Evolutionary conservation across 805 yeast species (phyloP), one percentile per base, ranked within the genome.

Genomic region (Barnettozyma californica): DNA sequence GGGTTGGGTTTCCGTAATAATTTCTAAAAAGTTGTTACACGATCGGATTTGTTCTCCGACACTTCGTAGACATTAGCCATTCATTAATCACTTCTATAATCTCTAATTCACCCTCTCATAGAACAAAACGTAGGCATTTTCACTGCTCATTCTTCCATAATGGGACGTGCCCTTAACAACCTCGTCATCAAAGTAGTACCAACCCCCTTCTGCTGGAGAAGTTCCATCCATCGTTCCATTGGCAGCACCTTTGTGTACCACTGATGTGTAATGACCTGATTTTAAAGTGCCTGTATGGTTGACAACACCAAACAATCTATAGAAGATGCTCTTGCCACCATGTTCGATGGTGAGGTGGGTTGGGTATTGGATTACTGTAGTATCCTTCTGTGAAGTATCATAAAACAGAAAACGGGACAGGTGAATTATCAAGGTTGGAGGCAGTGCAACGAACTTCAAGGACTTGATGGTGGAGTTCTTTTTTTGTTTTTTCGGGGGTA

Each of bases 171-270:
- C 72, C 58, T 74, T 70, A 36, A 76, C 77, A 39, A 67, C 69
- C 44, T 85, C 92, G 64, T 86, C 95, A 61, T 86, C 92, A 63
- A 86, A 86, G 52, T 76, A 76, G 53, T 83, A 81, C 94, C 94
- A 86, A 55, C 70, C 69, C 31, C 81, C 81, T 7, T 60, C 48
- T 1, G 55, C 48, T 39, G 69, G 49, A 42, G 62, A 65, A 49
- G 33, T 13, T 29, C 73, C 71, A 7, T 66, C 64, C 41, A 69
- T 62, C 38, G 62, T 65, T 51, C 67, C 82, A 56, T 81, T 77
- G 18, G 14, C n/a, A 2, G 45, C 36, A 16, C 40, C 45, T 16
- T 47, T 47, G 36, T 47, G 41, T 3, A 83, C 81, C 41, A 83
- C 65, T 0, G 89, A 71, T 1, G 91, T 86, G 59, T 86, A 86